Percentiles rank a stretch among this genome's conserved stretches.
phyloP scores from a whole-genome alignment of 2,329 filamentous ascomycete species.

The Colletotrichum euphorbiae region DNA sequence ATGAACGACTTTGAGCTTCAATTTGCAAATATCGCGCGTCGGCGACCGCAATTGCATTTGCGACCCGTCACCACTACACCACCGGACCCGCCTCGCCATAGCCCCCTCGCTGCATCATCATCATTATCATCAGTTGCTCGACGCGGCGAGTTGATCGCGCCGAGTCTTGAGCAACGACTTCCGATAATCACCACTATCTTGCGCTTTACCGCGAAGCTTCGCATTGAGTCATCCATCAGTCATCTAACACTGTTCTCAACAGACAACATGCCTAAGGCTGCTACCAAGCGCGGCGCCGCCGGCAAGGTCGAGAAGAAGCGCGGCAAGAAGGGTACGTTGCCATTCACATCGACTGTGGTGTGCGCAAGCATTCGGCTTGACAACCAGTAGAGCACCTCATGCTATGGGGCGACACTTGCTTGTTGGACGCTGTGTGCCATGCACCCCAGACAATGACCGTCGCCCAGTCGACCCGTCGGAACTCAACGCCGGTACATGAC shows the following conservation, averaged over 20 bases:
- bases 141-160: not conserved
- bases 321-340: slow-evolving; percentile 68
- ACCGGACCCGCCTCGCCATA: slow-evolving; percentile 42
- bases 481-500: not conserved
- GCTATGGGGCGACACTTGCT: too few species aligned
- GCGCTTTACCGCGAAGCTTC: not conserved
- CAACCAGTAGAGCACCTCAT: too few species aligned
- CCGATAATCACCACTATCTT: not conserved
- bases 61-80: slow-evolving; percentile 43
- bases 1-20: slow-evolving; percentile 50
- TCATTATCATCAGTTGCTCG: not conserved
- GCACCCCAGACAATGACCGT: not conserved
- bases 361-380: not conserved
- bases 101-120: too few species aligned
- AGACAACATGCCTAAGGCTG: slow-evolving; percentile 69
- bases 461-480: not conserved
- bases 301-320: slow-evolving; percentile 67
- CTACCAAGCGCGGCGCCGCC: slow-evolving; percentile 63
- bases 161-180: not conserved
- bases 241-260: slow-evolving; percentile 44
- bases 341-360: not conserved
- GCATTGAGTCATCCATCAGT: not conserved
- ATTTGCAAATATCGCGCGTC: slow-evolving; percentile 47
- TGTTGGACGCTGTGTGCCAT: too few species aligned
- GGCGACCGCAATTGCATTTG: slow-evolving; percentile 54